phyloP scores from a whole-genome alignment of 2,329 filamentous ascomycete species.

The Coniochaeta sp. region DNA sequence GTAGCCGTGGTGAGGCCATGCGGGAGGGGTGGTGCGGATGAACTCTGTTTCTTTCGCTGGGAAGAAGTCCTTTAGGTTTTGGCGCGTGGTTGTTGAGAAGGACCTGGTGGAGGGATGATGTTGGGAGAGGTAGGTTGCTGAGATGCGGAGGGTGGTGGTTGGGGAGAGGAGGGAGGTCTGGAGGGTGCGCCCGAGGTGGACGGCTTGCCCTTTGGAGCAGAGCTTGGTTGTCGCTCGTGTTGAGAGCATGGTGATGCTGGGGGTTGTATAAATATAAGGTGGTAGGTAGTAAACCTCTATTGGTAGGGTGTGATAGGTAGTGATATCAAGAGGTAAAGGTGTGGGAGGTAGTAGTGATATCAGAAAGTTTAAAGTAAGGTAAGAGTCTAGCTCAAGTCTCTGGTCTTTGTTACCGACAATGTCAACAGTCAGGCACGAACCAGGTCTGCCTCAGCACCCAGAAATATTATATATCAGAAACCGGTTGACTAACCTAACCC shows the following conservation, averaged over 20 bases:
- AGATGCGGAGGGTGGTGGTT: constrained; percentile 21
- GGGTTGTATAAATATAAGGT: too few species aligned
- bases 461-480: neutral
- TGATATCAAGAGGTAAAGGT: too few species aligned
- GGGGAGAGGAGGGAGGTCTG: too few species aligned
- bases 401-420: too few species aligned
- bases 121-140: constrained; percentile 15
- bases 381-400: too few species aligned
- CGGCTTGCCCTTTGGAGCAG: constrained; percentile 19
- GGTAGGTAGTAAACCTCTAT: neutral
- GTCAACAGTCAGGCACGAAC: neutral
- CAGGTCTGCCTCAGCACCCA: neutral
- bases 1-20: constrained; percentile 69
- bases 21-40: constrained; percentile 55
- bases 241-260: constrained; percentile 18
- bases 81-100: constrained; percentile 43
- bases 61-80: constrained; percentile 52
- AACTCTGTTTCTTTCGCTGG: constrained; percentile 52
- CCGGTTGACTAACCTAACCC: neutral
- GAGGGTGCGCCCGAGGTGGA: constrained; percentile 17
- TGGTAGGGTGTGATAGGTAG: neutral
- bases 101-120: constrained; percentile 18
- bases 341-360: too few species aligned
- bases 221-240: constrained; percentile 17
- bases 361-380: too few species aligned